Conservation (phyloP, 2,329 filamentous ascomycete genomes). For the Gaeumannomyces tritici region DNA sequence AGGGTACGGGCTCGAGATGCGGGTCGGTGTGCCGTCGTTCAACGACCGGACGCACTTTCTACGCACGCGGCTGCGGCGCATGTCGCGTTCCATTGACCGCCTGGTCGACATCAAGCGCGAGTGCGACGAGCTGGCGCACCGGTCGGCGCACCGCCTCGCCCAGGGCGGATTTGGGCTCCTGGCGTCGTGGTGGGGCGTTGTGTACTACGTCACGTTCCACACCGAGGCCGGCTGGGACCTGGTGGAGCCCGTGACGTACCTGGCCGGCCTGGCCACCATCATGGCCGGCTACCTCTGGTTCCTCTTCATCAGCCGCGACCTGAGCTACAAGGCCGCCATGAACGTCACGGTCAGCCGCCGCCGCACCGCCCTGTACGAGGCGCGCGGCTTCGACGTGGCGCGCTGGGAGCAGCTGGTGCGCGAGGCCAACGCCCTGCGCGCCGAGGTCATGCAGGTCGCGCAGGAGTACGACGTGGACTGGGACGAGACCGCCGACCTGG, state of each 20-base stretch:
- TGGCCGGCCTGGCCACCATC: conserved; percentile 75
- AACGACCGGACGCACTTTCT: conserved; percentile 85
- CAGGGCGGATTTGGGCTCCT: conserved; percentile 69
- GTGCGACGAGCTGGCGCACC: conserved; percentile 70
- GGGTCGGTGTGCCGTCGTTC: conserved; percentile 78
- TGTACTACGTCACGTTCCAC: conserved; percentile 62
- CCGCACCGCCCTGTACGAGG: conserved; percentile 67
- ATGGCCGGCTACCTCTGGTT: conserved; percentile 94
- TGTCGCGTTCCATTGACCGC: conserved; percentile 56
- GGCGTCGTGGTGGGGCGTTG: conserved; percentile 69
- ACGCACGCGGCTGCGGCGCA: conserved; percentile 64
- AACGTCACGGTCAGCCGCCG: conserved; percentile 76
- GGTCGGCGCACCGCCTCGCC: conserved; percentile 68
- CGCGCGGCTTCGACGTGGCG: conserved; percentile 63
- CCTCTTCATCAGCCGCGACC: conserved; percentile 81
- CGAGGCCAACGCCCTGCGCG: conserved; percentile 67
- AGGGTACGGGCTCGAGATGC: conserved; percentile 53
- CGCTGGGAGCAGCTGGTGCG: conserved; percentile 73
- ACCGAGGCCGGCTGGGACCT: conserved; percentile 83
- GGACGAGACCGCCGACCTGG: conserved; percentile 68
- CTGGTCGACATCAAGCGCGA: conserved; percentile 69
- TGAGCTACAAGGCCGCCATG: conserved; percentile 77
- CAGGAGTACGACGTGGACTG: conserved; percentile 86
- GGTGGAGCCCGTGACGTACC: conserved; percentile 84
- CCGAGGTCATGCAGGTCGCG: conserved; percentile 72